A percentile compares a stretch with the other conserved stretches of the same genome.
Conservation (phyloP, 176 grass and related monocot genomes). For the Paspalum vaginatum region DNA sequence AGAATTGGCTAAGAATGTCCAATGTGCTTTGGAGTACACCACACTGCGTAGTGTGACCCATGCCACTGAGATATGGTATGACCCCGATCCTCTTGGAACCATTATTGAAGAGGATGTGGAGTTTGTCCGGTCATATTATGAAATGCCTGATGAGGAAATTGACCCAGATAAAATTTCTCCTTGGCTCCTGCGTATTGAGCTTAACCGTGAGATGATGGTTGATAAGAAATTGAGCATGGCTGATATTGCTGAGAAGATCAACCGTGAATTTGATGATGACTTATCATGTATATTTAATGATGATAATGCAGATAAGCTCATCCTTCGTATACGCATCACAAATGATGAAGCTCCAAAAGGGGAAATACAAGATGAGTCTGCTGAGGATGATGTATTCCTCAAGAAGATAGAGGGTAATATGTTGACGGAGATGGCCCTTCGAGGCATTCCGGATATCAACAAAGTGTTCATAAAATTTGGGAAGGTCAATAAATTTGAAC, state of each 20-base stretch:
- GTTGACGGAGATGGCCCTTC: conserved; percentile 94
- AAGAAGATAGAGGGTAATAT: conserved; percentile 90
- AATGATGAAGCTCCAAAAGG: conserved; percentile 96
- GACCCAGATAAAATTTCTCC: conserved; percentile 94
- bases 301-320: conserved; percentile 99
- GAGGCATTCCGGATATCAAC: conserved; percentile 88
- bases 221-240: conserved; percentile 99
- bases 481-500: conserved; percentile 78
- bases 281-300: conserved; percentile 99
- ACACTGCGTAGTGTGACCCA: conserved; percentile 96
- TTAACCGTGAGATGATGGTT: conserved; percentile 99
- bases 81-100: conserved; percentile 89
- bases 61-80: conserved; percentile 97
- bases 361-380: conserved; percentile 93
- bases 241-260: conserved; percentile 96
- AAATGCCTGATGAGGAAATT: conserved; percentile 98
- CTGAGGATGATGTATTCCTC: conserved; percentile 84
- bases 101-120: conserved; percentile 97
- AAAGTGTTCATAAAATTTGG: conserved; percentile 88
- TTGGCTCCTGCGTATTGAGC: conserved; percentile 91
- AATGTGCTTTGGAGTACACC: conserved; percentile 96
- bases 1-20: conserved; percentile 95
- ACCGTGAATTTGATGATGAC: conserved; percentile 94
- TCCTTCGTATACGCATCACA: conserved; percentile 92
- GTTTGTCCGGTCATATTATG: conserved; percentile 93